Base-by-base conservation (phyloP, 208 protist species). In the Wallacemonas rigidus region DNA sequence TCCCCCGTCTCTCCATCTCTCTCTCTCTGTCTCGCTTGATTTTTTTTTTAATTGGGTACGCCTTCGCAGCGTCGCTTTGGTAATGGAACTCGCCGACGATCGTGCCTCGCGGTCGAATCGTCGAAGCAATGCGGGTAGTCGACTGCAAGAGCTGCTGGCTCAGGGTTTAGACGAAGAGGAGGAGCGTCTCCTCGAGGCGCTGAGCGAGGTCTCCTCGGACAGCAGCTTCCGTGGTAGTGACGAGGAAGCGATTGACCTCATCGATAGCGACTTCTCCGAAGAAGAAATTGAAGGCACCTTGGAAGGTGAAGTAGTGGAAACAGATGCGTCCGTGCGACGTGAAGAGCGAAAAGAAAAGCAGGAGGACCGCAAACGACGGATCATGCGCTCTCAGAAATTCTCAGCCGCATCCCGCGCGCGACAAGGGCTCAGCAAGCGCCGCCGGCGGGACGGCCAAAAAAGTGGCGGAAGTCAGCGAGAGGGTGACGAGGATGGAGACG, bases 231-330 rank as follows among this genome's bases (percentile, higher is more conserved):
- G 50, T 17, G 53, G 78, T 72, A 91, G 79, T 65, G 85, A 85
- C 45, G 84, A 88, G 61, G 85, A 91, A 51, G 64, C 85, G 58
- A 53, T 82, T 14, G 89, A 94, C 60, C 77, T 85, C 39, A 64
- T 94, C 36, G 89, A 94, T 44, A 91, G 83, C 65, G 86, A 94
- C 79, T 94, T 94, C 74, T 86, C 82, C 62, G 89, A 86, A 12
- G 84, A 91, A 62, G 86, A 94, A 38, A 77, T 74, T 1, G 71
- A 83, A 17, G 75, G 82, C 38, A 68, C 72, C 2, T 47, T 86
- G 14, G 78, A 80, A n/a, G 75, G 65, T 35, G 72, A 69, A 53
- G 65, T 48, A 2, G 60, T 72, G 6, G 83, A 88, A 45, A 91
- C 89, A 43, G 86, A 94, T 38, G 86, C 77, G 36, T 74, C 69